Evolutionary conservation across 2,329 filamentous ascomycete species (phyloP).

Genomic region (Alternaria arbusti): DNA sequence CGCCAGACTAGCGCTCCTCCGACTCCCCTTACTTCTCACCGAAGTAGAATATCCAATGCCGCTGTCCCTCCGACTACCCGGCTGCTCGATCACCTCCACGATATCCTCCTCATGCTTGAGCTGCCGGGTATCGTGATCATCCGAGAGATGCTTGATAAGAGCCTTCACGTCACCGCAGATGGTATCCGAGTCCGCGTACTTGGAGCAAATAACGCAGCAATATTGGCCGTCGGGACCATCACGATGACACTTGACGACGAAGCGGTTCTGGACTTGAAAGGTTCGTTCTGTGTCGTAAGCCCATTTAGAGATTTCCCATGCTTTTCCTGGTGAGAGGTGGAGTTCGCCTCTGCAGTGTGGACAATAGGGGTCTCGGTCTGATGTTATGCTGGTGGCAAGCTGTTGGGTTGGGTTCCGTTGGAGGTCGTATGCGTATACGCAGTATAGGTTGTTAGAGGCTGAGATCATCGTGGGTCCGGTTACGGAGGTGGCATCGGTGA

Average conservation of each 20-base stretch:
- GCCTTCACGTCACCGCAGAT: slow-evolving; percentile 48
- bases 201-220: slow-evolving; percentile 43
- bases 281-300: slow-evolving; percentile 39
- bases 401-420: slow-evolving; percentile 36
- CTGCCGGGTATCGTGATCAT: slow-evolving; percentile 39
- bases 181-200: slow-evolving; percentile 30
- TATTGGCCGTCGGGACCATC: slow-evolving; percentile 42
- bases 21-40: slow-evolving; percentile 13
- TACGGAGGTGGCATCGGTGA: slow-evolving; percentile 34
- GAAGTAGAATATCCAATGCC: slow-evolving; percentile 24
- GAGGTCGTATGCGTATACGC: slow-evolving; percentile 41
- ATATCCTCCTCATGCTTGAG: slow-evolving; percentile 43
- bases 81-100: slow-evolving; percentile 37
- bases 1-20: slow-evolving; percentile 37
- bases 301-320: slow-evolving; percentile 45
- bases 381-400: slow-evolving; percentile 34
- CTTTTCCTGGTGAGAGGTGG: slow-evolving; percentile 42
- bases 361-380: slow-evolving; percentile 34
- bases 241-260: slow-evolving; percentile 46
- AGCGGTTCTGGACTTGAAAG: slow-evolving; percentile 45
- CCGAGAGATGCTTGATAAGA: slow-evolving; percentile 43
- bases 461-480: slow-evolving; percentile 26
- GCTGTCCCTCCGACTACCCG: slow-evolving; percentile 33
- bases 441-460: slow-evolving; percentile 31
- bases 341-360: slow-evolving; percentile 39